Evolutionary conservation across 371 early-diverging fungal genomes (phyloP), one percentile per base, ranked within the genome.

Genomic region (Mucor irregularis): DNA sequence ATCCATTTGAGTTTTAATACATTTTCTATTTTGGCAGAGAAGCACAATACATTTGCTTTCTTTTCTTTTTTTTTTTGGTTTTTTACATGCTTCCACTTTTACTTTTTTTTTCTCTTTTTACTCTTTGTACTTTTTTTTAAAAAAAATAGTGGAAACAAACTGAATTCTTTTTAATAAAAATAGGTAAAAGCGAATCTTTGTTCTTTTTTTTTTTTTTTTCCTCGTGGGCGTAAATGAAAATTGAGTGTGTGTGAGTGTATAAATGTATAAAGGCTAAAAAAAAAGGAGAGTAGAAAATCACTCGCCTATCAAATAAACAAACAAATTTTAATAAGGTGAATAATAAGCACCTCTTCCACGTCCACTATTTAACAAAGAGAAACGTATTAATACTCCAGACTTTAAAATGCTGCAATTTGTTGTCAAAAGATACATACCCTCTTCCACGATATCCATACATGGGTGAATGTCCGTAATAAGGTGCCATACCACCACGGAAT

Each of bases 341-440:
- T 76, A 85, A 53, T 74, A 85, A 21, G 78, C 84, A 28, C 88
- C 81, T 60, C 87, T 81, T 48, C 81, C 83, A 49, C 88, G 81
- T 21, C 52, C 26, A 59, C 70, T 55, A 6, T 24, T 1, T 7
- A 42, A 42, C 3, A 42, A 24, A 59, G 10, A 43, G 13, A 24
- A n/a, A 37, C 5, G 9, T 38, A 19, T 28, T 10, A 52, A 16
- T 7, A 29, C 17, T 14, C 17, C 8, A 39, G 11, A 21, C 8
- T 14, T 39, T 17, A 24, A 37, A 16, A 9, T 25, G 5, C 13
- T 48, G 6, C 9, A 49, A 7, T 25, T 14, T 24, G 10, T 19
- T 6, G 21, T 9, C 4, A 31, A 2, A 13, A 30, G 34, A 24
- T 63, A 71, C 67, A 76, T 74, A 56, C 83, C 65, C 80, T 65